Base-by-base conservation (phyloP, 176 grass and related monocot genomes). In the Aegilops longissima region DNA sequence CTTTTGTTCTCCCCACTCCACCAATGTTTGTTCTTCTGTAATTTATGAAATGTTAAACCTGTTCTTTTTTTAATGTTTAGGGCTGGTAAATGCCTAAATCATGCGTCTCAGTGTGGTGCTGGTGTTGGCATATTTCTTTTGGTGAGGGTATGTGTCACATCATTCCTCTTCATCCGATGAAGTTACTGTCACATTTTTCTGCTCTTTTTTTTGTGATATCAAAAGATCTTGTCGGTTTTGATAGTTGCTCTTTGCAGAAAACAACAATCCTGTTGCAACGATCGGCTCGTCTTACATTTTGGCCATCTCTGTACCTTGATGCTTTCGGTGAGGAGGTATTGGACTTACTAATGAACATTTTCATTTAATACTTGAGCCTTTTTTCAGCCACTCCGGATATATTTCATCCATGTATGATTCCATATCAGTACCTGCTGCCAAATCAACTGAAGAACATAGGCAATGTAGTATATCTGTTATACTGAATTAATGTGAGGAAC, bases 281-380 rank as follows among this genome's bases (percentile, higher is more conserved):
- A 77, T 96, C 90, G 73, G 84, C 87, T 66, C 92, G 97, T 61
- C 92, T 94, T 21, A 81, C 92, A 59, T 93, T 92, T 76, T 99
- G 97, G 97, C 97, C 97, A 16, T 99, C 97, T 86, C 92, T 86
- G 45, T 99, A 99, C 70, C 84, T 99, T 45, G 97, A 99, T 69
- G 89, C 85, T 31, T 99, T 99, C 8, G 97, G 97, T 23, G 97
- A 99, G 86, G 97, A 99, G 97, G 97, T 99, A 98, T 73, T 38
- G 24, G 33, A 24, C 76, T 88, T 77, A 12, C 9, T 20, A 65
- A 38, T 33, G 30, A 47, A 25, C n/a, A 77, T 29, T 80, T 83
- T 12, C 58, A 31, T 27, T 54, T 64, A 17, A 6, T 18, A 63
- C 25, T 58, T 21, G 16, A 40, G 3, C 38, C 52, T 79, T 33